Evolutionary conservation across 805 yeast species (phyloP).

Genomic region (Cyberlindnera bimundalis): DNA sequence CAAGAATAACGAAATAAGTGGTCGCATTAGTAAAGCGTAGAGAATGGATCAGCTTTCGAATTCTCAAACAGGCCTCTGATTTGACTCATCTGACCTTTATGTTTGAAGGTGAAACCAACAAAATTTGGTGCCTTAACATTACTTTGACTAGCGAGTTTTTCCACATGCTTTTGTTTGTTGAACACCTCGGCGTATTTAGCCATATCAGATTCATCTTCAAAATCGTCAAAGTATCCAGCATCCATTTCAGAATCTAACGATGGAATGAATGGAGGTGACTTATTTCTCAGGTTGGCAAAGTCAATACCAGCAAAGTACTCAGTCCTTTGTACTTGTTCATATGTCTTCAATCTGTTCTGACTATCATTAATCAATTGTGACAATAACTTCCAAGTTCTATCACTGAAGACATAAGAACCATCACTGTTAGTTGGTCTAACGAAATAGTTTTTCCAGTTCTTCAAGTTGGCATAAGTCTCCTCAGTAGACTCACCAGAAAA

Average conservation of each 20-base stretch:
- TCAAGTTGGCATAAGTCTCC: constrained; percentile 90
- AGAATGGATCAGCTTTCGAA: constrained; percentile 26
- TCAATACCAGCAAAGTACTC: constrained; percentile 82
- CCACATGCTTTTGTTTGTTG: constrained; percentile 85
- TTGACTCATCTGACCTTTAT: constrained; percentile 41
- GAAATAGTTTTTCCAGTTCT: constrained; percentile 86
- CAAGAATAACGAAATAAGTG: not conserved
- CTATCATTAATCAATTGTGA: constrained; percentile 79
- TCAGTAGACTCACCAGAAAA: constrained; percentile 91
- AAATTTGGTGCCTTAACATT: constrained; percentile 63
- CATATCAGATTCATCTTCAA: constrained; percentile 94
- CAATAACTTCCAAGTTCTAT: constrained; percentile 92
- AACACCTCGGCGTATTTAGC: constrained; percentile 96
- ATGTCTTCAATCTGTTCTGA: constrained; percentile 65
- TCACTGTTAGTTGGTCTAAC: constrained; percentile 89
- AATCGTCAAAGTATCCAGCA: constrained; percentile 98
- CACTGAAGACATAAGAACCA: constrained; percentile 89
- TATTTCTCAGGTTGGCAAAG: constrained; percentile 65
- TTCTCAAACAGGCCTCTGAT: constrained; percentile 27
- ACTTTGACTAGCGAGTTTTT: constrained; percentile 67
- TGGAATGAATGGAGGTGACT: constrained; percentile 93
- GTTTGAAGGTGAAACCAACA: constrained; percentile 95
- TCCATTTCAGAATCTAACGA: constrained; percentile 96
- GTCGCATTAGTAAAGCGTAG: constrained; percentile 24
- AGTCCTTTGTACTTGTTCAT: constrained; percentile 76